Evolutionary conservation across 345 rosid genomes (phyloP), one percentile per base, ranked within the genome.

Genomic region (Ceriops zippeliana): DNA sequence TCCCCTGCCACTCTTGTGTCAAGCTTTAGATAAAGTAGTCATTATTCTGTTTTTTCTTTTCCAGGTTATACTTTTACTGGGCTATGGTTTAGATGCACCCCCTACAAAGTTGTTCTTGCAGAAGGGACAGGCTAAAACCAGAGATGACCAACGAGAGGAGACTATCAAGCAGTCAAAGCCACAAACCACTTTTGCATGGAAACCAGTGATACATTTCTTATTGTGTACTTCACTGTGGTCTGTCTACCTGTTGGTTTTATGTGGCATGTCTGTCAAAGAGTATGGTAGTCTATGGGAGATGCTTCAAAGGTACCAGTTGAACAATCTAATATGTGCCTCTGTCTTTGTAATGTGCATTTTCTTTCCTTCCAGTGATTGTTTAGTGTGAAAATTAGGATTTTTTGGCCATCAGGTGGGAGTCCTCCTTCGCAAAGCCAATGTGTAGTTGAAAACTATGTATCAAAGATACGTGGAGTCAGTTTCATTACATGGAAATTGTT

Each of bases 51-150:
- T 61, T 75, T 76, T 80, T 13, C 19, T 42, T 58, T 68, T 76
- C 67, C 83, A 92, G 97, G 76, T 92, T 67, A 81, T 86, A 68
- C 74, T 90, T 63, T 61, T 95, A 60, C 56, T 92, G 73, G 97
- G 99, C 71, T 76, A 72, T 73, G 99, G 99, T 77, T 88, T 79
- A 47, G 96, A 95, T 90, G 81, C 85, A 70, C 96, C 99, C 67
- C 92, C 97, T 61, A 52, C 80, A 71, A 95, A 95, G 77, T 64
- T 90, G 76, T 89, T 87, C 76, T 65, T 53, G 68, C 83, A 73
- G 58, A 78, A 80, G 52, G 82, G 24, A 72, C 59, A 2, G 38
- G 60, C 63, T 42, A 82, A 82, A 67, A 62, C 24, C 57, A 76
- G 69, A 17, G 77, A 80, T 70, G 68, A 58, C 26, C 59, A 74